Conservation (phyloP, 192 early-diverging fungal species). For the Borealophlyctis nickersoniae region DNA sequence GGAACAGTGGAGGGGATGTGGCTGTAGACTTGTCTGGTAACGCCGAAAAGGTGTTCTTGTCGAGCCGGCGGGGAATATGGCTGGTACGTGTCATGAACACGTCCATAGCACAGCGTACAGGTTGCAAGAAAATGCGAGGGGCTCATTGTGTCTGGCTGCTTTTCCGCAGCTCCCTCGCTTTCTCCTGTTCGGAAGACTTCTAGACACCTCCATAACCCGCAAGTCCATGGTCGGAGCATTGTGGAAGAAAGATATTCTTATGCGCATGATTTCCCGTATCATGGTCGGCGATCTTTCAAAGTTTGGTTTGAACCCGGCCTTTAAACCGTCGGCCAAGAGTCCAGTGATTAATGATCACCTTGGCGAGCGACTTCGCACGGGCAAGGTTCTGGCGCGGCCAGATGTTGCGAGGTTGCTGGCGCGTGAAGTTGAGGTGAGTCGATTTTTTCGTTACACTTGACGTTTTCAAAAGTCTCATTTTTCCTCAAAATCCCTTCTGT, state of each 20-base stretch:
- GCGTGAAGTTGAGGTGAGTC: conserved; percentile 8
- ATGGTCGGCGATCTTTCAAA: conserved; percentile 6
- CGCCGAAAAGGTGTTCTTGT: conserved; percentile 47
- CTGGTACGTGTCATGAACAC: conserved; percentile 35
- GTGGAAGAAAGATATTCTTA: too few relatives aligned
- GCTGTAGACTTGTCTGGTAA: conserved; percentile 52
- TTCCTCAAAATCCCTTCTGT: conserved; percentile 6
- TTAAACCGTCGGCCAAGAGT: conserved; percentile 4
- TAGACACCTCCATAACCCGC: conserved; percentile 8
- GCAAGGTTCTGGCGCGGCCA: conserved; percentile 2
- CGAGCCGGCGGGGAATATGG: conserved; percentile 45
- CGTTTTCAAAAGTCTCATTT: not conserved
- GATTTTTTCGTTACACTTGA: too few relatives aligned
- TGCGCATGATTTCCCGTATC: conserved; percentile 7
- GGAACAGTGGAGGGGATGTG: conserved; percentile 57
- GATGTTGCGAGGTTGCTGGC: conserved; percentile 1
- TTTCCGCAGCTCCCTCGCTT: conserved; percentile 15
- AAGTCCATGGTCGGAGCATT: conserved; percentile 8
- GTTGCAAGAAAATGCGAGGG: not conserved
- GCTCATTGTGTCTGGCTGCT: not conserved
- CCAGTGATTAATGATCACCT: conserved; percentile 15
- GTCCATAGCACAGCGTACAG: too few relatives aligned
- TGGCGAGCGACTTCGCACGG: not conserved
- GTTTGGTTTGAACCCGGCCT: not conserved
- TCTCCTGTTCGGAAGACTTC: conserved; percentile 12